Evolutionary conservation across 2,329 filamentous ascomycete genomes (phyloP), one percentile per base, ranked within the genome.

Genomic region (Penicillium sp.): DNA sequence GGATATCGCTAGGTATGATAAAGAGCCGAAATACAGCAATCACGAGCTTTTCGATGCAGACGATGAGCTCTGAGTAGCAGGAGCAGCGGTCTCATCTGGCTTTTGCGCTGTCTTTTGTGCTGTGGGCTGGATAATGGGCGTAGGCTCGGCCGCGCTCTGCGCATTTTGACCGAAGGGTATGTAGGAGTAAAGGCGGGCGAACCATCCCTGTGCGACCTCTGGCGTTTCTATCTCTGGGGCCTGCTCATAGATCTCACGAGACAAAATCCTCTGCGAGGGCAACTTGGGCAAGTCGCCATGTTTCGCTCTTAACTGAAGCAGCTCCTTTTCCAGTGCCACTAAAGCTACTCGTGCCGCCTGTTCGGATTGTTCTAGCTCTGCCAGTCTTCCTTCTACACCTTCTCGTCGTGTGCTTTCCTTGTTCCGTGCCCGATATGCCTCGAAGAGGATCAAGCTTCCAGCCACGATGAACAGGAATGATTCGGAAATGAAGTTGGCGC

Each of bases 401-500:
- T 86, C 83, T 51, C 84, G 72, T 44, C 83, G 75, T 19, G 77
- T 81, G 45, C 74, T 80, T 57, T 84, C 84, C 66, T 88, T 88
- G 55, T 81, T 76, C 48, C 84, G 76, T 29, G 82, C 81, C 51
- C 85, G 74, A 78, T 79, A 84, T 18, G 81, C 79, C 64, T 89
- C 85, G 49, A 83, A 83, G 0, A 88, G 68, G 41, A 89, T 84
- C 55, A 88, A 70, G 0, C 81, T 75, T 6, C 83, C 84, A 1
- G 83, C 86, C 11, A 88, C 86, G 4, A 79, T 62, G 61, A 88
- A 88, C 36, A 89, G 77, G 65, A 89, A 89, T 0, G 82, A 73
- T 65, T 89, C 85, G 30, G 83, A 84, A 45, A 86, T 85, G 64
- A 89, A 88, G 58, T 85, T 88, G 3, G 85, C 86, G 3, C 85